Base-by-base conservation (phyloP, 2,329 filamentous ascomycete genomes). In the Pestalotiopsis sp. region DNA sequence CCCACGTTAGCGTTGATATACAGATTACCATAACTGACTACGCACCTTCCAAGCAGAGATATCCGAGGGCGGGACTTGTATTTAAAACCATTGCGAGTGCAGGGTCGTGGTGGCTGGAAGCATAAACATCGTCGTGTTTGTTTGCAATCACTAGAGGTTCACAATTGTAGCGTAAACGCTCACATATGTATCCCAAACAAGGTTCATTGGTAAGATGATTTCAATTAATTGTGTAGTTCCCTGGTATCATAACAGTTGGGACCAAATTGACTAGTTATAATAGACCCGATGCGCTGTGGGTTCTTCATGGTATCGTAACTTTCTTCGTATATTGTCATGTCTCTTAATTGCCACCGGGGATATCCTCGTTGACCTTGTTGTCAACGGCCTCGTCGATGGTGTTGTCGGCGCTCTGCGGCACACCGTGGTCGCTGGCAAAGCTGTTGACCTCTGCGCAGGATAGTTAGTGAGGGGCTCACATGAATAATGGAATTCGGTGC, bases 271-370 rank as follows among this genome's bases (percentile, higher is more conserved):
- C 30, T 35, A 35, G 44, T 9, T n/a, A 9, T 52, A 3, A 52
- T n/a, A 22, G 2, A 52, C 17, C 44, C 44, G n/a, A 3, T 9
- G 1, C 44, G 44, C 17, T 52, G 10, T 52, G 10, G 44, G 17
- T 52, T 60, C 38, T 7, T 20, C 30, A 35, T 61, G 58, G 40
- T 13, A 38, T 61, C 58, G 35, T 39, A 61, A 35, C 30, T 20
- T 11, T 61, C 38, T 9, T 26, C 24, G 11, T 22, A 9, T 13
- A 6, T 39, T 4, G 17, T 5, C 38, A n/a, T 20, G 4, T 38
- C 14, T 30, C 48, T 67, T 64, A 70, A 66, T 72, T 72, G 10
- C 71, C 71, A 5, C 70, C 70, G 13, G 71, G 71, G n/a, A 72
- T 72, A 38, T 72, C 66, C 4, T 65, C 52, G 68, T 72, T 72